A percentile compares a stretch with the other conserved stretches of the same genome.
Conservation (phyloP, 2,329 filamentous ascomycete genomes). For the Epichloe scottii region DNA sequence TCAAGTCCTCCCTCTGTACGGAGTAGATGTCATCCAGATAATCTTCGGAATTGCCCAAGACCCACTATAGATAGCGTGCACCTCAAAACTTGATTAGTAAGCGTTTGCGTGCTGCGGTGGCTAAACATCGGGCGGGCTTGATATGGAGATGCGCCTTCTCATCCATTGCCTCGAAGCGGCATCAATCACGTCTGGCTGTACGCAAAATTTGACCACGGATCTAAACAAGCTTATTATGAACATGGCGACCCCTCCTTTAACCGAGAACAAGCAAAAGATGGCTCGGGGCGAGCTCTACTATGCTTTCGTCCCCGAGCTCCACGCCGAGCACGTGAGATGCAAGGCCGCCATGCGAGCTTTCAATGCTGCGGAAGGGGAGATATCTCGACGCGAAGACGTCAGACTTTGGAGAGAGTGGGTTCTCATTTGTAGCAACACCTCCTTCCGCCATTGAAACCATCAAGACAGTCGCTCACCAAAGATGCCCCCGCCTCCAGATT, state of each 20-base stretch:
- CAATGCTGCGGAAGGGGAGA: constrained; percentile 2
- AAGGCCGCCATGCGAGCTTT: constrained; percentile 4
- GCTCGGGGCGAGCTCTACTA: constrained; percentile 5
- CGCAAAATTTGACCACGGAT: too few species aligned
- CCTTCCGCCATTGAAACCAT: too few species aligned
- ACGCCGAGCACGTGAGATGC: constrained; percentile 1
- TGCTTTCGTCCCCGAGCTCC: constrained; percentile 3
- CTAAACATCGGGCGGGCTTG: too few species aligned
- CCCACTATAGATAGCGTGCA: too few species aligned
- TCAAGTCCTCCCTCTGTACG: too few species aligned
- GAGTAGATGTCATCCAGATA: too few species aligned
- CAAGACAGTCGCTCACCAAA: not conserved
- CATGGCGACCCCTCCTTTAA: constrained; percentile 1
- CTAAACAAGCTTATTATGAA: not conserved
- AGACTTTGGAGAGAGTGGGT: constrained; percentile 7
- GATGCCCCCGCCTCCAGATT: not conserved
- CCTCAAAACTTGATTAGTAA: too few species aligned
- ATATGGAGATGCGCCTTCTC: too few species aligned
- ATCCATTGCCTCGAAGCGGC: too few species aligned
- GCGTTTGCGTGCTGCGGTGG: too few species aligned
- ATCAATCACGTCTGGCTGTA: too few species aligned
- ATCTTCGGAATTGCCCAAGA: too few species aligned
- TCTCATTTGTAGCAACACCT: not conserved
- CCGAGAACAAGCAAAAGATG: constrained; percentile 4
- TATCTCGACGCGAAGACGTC: constrained; percentile 4